These are phyloP conservation scores for Berberis thunbergii DNA, from an alignment of 164 flowering plant genomes.

Conservation along the genomic window DNA sequence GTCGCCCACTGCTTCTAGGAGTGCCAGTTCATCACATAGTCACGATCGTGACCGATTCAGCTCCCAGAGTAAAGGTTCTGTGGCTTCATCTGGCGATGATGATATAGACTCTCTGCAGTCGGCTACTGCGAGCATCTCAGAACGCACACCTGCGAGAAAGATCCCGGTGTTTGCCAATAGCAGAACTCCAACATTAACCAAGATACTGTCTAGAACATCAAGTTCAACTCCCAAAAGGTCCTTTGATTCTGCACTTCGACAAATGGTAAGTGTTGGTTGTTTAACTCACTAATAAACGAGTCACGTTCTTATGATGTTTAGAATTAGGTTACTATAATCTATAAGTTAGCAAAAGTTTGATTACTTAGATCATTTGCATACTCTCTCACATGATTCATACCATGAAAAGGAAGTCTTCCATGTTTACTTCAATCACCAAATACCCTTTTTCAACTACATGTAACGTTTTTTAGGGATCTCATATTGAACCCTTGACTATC, in stretches of 20 bases:
- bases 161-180: slow-evolving; percentile 39
- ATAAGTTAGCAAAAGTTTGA: too few species aligned
- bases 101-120: slow-evolving; percentile 77
- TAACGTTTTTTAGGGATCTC: not conserved
- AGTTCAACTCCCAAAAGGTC: slow-evolving; percentile 85
- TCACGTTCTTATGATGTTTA: not conserved
- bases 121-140: slow-evolving; percentile 32
- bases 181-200: slow-evolving; percentile 39
- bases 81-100: slow-evolving; percentile 88
- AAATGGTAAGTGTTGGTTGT: slow-evolving; percentile 44
- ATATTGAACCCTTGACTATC: not conserved
- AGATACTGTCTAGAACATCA: slow-evolving; percentile 46
- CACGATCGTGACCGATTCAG: slow-evolving; percentile 68
- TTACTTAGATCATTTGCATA: too few species aligned
- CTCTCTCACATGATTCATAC: not conserved
- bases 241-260: slow-evolving; percentile 70
- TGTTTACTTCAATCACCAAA: not conserved
- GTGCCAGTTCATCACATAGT: slow-evolving; percentile 64
- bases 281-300: not conserved
- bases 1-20: slow-evolving; percentile 90
- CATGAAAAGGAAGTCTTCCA: not conserved
- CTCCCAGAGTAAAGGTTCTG: slow-evolving; percentile 72
- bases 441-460: not conserved
- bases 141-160: slow-evolving; percentile 30
- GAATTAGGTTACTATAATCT: too few species aligned